phyloP scores from a whole-genome alignment of 116 monocot species.

The Thalassia testudinum region DNA sequence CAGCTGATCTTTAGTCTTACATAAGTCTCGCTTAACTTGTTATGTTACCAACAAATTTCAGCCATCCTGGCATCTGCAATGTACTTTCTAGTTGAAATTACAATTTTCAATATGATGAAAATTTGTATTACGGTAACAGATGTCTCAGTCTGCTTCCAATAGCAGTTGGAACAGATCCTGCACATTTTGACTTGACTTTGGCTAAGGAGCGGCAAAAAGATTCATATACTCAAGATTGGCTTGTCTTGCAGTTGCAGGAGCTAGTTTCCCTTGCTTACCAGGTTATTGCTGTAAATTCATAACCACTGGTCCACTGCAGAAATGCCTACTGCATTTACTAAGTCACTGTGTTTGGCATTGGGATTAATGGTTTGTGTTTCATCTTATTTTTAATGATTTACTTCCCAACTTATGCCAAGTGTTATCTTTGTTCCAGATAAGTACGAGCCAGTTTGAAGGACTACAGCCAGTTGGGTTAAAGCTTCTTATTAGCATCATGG shows the following conservation, averaged over 20 bases:
- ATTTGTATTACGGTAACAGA: conserved; percentile 13
- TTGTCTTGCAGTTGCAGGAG: conserved; percentile 82
- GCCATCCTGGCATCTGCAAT: too few species aligned
- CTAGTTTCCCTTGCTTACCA: conserved; percentile 86
- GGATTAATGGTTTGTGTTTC: not conserved
- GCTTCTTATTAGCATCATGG: conserved; percentile 70
- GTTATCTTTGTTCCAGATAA: conserved; percentile 36
- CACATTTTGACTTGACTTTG: conserved; percentile 73
- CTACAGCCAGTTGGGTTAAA: conserved; percentile 82
- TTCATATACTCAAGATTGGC: conserved; percentile 38
- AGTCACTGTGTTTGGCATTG: too few species aligned
- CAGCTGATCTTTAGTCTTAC: too few species aligned
- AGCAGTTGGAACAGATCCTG: conserved; percentile 77
- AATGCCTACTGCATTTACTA: too few species aligned
- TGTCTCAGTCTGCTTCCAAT: conserved; percentile 72
- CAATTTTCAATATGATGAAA: not conserved
- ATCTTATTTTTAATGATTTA: not conserved
- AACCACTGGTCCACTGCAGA: too few species aligned
- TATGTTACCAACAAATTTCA: too few species aligned
- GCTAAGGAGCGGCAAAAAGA: conserved; percentile 40
- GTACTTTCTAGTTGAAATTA: too few species aligned
- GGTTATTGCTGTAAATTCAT: conserved; percentile 24
- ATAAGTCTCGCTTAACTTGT: too few species aligned
- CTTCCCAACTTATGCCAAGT: too few species aligned
- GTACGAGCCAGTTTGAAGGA: conserved; percentile 84